Base-by-base conservation (phyloP, 2,329 filamentous ascomycete species). In the Myotisia sp. region DNA sequence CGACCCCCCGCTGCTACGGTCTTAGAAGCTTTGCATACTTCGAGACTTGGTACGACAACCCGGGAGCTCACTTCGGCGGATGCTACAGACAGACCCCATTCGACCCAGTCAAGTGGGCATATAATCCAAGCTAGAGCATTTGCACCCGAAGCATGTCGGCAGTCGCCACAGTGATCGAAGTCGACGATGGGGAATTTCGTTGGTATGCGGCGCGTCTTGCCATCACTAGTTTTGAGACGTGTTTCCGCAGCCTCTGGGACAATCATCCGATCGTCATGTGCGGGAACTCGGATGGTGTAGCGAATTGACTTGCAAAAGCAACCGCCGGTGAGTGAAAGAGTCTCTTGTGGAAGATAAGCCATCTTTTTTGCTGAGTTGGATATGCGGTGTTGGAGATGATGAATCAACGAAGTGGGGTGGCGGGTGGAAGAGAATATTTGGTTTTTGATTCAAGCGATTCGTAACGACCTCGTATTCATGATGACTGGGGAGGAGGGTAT, bases 251-350 rank as follows among this genome's bases (percentile, higher is more conserved):
- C 7, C 13, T 10, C 10, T 17, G 26, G 16, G 17, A 8, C 7
- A 2, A 23, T n/a, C 14, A 41, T 43, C 6, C 48, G 43, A 6
- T 42, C 10, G 2, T 36, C 37, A 29, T 45, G 37, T 2, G 34
- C 19, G 6, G 47, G 48, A 17, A 51, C 37, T 5, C 34, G 41
- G 32, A 52, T 44, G 3, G 42, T 45, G 37, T 53, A 52, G 10
- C 40, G 37, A 34, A 51, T 48, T 21, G 48, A 44, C 26, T 40
- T 42, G 41, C 47, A 53, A 37, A 46, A 49, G 37, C 50, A 52
- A 13, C 49, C 48, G 10, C 49, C 50, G 1, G 18, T 12, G 16
- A 30, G 9, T 5, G n/a, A 12, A 10, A 30, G 28, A 3, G 28
- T 19, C 8, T 30, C 8, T 3, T 16, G 10, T 30, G 28, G 28